Conservation (phyloP, 352 stramenopile genomes). For the Globisporangium lucens region DNA sequence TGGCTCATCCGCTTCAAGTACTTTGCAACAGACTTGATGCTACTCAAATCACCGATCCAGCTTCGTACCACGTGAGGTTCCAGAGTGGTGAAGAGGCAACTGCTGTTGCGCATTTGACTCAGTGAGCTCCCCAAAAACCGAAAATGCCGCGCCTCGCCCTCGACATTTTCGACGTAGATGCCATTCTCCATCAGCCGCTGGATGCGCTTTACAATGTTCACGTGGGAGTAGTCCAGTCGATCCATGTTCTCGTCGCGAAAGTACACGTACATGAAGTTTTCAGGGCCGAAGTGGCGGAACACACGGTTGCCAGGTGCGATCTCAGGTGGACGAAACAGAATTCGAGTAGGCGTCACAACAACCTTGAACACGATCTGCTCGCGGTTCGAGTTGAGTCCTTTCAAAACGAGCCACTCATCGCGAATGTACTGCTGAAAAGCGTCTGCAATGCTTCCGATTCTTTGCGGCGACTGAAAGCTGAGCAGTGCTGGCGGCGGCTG, state of each 20-base stretch:
- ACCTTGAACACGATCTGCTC: conserved; percentile 49
- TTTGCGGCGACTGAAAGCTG: conserved; percentile 25
- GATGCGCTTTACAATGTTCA: conserved; percentile 34
- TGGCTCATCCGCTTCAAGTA: conserved; percentile 78
- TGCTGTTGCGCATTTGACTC: conserved; percentile 74
- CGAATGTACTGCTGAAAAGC: conserved; percentile 38
- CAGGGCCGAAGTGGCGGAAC: conserved; percentile 58
- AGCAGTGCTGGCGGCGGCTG: conserved; percentile 26
- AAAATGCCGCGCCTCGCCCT: conserved; percentile 25
- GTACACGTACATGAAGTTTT: conserved; percentile 84
- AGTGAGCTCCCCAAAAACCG: conserved; percentile 66
- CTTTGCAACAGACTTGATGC: conserved; percentile 54
- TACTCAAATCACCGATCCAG: conserved; percentile 63
- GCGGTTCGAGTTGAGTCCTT: conserved; percentile 8
- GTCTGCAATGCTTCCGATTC: conserved; percentile 21
- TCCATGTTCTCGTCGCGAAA: conserved; percentile 82
- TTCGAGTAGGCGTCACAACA: conserved; percentile 61
- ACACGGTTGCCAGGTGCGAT: conserved; percentile 60
- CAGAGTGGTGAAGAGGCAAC: conserved; percentile 62
- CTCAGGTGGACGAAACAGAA: conserved; percentile 57
- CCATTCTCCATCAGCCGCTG: conserved; percentile 36
- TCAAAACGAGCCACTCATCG: conserved; percentile 29
- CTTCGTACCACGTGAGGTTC: conserved; percentile 42
- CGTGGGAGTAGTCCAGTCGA: conserved; percentile 52
- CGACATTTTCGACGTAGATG: conserved; percentile 35